Evolutionary conservation across 2,329 filamentous ascomycete genomes (phyloP), one percentile per base, ranked within the genome.

Genomic region (Fusarium longipes): DNA sequence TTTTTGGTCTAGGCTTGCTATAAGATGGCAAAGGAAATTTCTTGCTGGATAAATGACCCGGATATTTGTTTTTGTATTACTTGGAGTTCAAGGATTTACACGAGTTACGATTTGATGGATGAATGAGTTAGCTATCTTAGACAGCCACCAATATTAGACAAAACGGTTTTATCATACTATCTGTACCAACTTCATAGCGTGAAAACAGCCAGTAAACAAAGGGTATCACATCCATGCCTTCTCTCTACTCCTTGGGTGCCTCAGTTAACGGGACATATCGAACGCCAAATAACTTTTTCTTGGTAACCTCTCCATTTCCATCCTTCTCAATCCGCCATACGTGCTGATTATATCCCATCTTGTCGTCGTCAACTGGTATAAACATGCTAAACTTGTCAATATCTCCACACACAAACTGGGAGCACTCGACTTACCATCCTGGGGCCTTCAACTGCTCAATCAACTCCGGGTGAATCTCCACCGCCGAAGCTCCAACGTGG

Each of bases 401-500:
- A 20, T 33, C 8, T 36, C 14, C 4, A 8, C 3, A 15, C 2
- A n/a, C 6, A 11, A 3, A 29, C 5, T 3, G 5, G 11, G 11
- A 18, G 8, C 12, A n/a, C 12, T 10, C 9, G 15, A 73, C 80
- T 72, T 61, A 85, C 81, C 89, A 84, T 1, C 96, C 96, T 0
- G 95, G 95, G 4, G 86, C 81, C 66, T 88, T 88, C 69, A 99
- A 80, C 81, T 98, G 96, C 29, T 89, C 86, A 43, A 97, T 79
- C 68, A 98, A 79, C 60, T 87, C 85, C 18, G 86, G 75, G 76
- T 97, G 94, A 54, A 97, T 80, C 74, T 88, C 86, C 24, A 81
- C 85, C 1, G 95, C 95, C 9, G 93, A 92, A 1, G 96, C 96
- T 0, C 96, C 96, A 4, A 98, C 96, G 76, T 98, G 96, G 61